Base-by-base conservation (phyloP, 257 asterid genomes). In the Hygrophila difformis region DNA sequence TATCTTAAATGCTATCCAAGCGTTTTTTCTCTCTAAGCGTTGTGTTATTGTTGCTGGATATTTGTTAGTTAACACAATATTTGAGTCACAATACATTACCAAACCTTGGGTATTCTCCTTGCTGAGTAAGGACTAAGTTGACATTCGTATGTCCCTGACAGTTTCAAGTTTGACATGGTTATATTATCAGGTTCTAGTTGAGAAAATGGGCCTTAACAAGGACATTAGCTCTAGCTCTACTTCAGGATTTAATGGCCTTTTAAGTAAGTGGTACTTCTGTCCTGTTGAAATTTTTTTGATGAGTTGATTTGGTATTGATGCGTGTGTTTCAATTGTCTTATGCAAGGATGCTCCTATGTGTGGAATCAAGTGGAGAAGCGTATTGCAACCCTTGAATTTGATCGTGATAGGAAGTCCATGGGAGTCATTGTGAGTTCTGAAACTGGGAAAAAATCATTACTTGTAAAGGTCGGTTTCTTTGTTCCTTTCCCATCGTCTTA, bases 381-480 rank as follows among this genome's bases (percentile, higher is more conserved):
- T 37, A 80, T 91, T 65, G 99, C 95, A 12, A 91, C 99, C 58
- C 99, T 91, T 46, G 99, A 91, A 66, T 91, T 91, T 67, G 99
- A 91, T 28, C 94, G 94, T 51, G 95, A 86, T 70, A 83, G 99
- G 59, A 86, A 91, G 73, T 91, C 99, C 51, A 91, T 91, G 99
- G 95, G 99, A 38, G 95, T 86, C 47, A 74, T 91, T 58, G 94
- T 72, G 61, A 60, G 66, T 44, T 80, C 97, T 22, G 57, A 59
- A 61, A 64, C 74, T 43, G 96, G 93, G 18, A 74, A 50, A 51
- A 86, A 57, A 57, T 49, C 82, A 24, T 60, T 91, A 60, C 75
- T 91, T 67, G 95, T 91, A 43, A 91, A 91, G 97, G 99, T 91
- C 19, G 21, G 42, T 52, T 39, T 56, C 13, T 15, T 33, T 33